These are phyloP conservation scores for Botrytis sinoallii DNA, from an alignment of 2,329 filamentous ascomycete species.

Conservation along the genomic window DNA sequence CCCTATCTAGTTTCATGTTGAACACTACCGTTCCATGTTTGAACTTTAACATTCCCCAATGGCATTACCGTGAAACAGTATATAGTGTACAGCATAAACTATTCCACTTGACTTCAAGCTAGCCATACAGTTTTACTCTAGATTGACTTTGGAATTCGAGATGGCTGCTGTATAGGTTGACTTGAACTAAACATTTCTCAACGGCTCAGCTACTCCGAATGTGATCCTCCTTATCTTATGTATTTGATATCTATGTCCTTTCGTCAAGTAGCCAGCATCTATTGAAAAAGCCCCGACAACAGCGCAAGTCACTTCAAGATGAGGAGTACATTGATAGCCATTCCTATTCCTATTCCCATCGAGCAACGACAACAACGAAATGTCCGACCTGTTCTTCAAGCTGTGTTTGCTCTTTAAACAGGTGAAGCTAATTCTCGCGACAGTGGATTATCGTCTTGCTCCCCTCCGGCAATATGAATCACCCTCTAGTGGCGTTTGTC, in stretches of 20 bases:
- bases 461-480: background rate
- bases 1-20: background rate
- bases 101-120: background rate
- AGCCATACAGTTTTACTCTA: too few species aligned
- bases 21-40: background rate
- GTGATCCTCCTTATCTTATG: background rate
- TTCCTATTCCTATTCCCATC: background rate
- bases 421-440: background rate
- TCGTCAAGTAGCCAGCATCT: background rate
- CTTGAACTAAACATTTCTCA: background rate
- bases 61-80: background rate
- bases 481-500: background rate
- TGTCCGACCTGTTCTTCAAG: background rate
- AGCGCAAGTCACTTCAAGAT: background rate
- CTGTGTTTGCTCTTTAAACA: background rate
- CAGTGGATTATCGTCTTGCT: background rate
- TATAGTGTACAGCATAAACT: background rate
- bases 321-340: background rate
- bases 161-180: background rate
- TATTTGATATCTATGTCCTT: too few species aligned
- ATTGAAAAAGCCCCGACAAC: background rate
- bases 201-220: background rate
- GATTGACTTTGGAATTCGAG: too few species aligned
- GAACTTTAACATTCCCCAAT: background rate
- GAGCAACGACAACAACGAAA: background rate